phyloP scores from a whole-genome alignment of 164 flowering plant genomes.

The Saururus chinensis region DNA sequence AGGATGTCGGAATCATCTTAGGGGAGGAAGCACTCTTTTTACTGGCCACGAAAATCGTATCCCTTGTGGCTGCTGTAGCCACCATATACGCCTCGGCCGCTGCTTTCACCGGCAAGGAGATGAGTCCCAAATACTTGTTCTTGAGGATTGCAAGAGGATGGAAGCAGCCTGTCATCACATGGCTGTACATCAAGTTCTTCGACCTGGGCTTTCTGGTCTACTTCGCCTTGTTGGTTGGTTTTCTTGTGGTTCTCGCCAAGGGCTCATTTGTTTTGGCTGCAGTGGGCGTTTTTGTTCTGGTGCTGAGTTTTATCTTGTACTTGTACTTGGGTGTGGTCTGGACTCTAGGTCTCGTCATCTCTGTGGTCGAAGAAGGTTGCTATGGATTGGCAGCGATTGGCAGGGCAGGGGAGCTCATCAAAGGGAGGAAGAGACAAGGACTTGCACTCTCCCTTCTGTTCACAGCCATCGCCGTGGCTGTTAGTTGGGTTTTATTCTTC shows the following conservation, averaged over 20 bases:
- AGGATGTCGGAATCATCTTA: slow-evolving; percentile 2
- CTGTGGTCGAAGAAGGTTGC: slow-evolving; percentile 11
- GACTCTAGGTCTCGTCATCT: slow-evolving; percentile 10
- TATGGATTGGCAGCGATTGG: slow-evolving; percentile 9
- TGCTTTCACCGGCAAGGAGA: neutral
- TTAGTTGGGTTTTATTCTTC: neutral
- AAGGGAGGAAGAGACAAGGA: slow-evolving; percentile 15
- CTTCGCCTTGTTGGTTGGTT: neutral
- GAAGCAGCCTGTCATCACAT: slow-evolving; percentile 16
- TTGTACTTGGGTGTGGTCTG: slow-evolving; percentile 10
- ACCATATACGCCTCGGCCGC: slow-evolving; percentile 4
- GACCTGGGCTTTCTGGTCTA: neutral
- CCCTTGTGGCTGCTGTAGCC: slow-evolving; percentile 4
- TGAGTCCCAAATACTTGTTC: slow-evolving; percentile 3
- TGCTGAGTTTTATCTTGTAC: neutral
- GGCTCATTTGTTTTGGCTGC: neutral
- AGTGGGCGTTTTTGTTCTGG: neutral
- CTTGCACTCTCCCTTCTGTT: neutral
- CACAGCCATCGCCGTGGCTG: too few species aligned
- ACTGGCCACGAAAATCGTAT: slow-evolving; percentile 1
- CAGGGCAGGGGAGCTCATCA: slow-evolving; percentile 10
- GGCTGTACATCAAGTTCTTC: slow-evolving; percentile 3
- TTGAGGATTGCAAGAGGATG: slow-evolving; percentile 4
- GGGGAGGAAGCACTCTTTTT: slow-evolving; percentile 9
- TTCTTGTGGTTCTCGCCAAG: neutral